These are phyloP conservation scores for Elsinoe ampelina DNA, from an alignment of 2,329 filamentous ascomycete genomes.

Conservation along the genomic window DNA sequence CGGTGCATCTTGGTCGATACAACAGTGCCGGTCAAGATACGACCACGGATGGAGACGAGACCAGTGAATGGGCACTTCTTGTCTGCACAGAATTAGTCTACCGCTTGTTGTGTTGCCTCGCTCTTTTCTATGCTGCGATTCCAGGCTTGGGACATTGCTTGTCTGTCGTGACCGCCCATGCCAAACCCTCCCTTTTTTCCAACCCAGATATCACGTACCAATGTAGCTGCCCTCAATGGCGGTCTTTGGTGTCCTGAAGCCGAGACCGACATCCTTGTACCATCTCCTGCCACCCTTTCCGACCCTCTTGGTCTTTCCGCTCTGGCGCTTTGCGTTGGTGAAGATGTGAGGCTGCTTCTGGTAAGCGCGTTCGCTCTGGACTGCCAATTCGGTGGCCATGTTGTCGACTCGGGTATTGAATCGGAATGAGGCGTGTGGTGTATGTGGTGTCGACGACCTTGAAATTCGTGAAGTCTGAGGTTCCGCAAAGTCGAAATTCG, in stretches of 20 bases:
- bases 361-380: slow-evolving; percentile 99
- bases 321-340: slow-evolving; percentile 91
- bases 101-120: background rate
- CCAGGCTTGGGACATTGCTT: too few relatives aligned
- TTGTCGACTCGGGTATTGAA: slow-evolving; percentile 38
- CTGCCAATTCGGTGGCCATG: slow-evolving; percentile 98
- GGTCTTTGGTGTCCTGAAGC: slow-evolving; percentile 96
- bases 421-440: slow-evolving; percentile 13
- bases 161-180: slow-evolving; percentile 13
- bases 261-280: slow-evolving; percentile 99
- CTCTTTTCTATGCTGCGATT: background rate
- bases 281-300: slow-evolving; percentile 92
- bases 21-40: slow-evolving; percentile 98
- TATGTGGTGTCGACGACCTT: slow-evolving; percentile 6
- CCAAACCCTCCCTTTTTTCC: background rate
- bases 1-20: slow-evolving; percentile 99
- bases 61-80: slow-evolving; percentile 99
- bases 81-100: slow-evolving; percentile 50
- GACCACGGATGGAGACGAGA: slow-evolving; percentile 97
- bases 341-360: slow-evolving; percentile 99
- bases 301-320: slow-evolving; percentile 67
- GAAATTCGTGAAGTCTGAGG: slow-evolving; percentile 1
- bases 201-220: slow-evolving; percentile 53
- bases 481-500: slow-evolving; percentile 14
- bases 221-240: slow-evolving; percentile 99